Evolutionary conservation across 306 rosid species (phyloP), one percentile per base, ranked within the genome.

Genomic region (Betula pendula): DNA sequence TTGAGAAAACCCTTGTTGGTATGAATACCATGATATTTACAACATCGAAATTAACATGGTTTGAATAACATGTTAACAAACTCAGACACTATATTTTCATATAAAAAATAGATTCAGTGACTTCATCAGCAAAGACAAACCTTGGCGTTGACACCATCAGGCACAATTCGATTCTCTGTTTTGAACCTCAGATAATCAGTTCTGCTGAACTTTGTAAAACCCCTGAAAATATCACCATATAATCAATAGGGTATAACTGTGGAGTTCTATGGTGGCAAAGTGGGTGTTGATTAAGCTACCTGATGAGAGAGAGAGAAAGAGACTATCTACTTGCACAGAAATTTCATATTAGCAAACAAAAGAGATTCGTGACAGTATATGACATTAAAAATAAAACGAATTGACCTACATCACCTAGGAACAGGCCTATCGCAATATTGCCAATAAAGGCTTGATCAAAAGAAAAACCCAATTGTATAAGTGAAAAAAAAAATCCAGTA

Each of bases 91-190:
- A n/a, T n/a, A 69, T 22, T 69, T 20, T 33, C 27, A 5, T 22
- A 2, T 6, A 47, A 47, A 60, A 60, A 60, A 25, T 15, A 14
- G 27, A 14, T 11, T 10, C 16, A 25, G 0, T 25, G 2, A 22
- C 25, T n/a, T 33, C 1, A 7, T 14, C 3, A 42, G 11, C 10
- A 45, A 45, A 69, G 42, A 81, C 84, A 40, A 69, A 88, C 97
- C 96, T 89, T 91, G 16, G 93, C 93, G 74, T 93, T 93, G 53
- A 93, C 96, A 74, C 98, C 98, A 83, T 93, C 97, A 0, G 90
- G 85, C 62, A 79, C 65, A 81, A 93, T 82, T 25, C 89, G 89
- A 24, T 84, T 83, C 84, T 89, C 95, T 11, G 86, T 14, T 81
- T 91, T 93, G 80, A 88, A 73, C 77, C 79, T 89, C 76, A 91